These are phyloP conservation scores for Colletotrichum horii DNA, from an alignment of 2,329 filamentous ascomycete genomes.

Conservation along the genomic window DNA sequence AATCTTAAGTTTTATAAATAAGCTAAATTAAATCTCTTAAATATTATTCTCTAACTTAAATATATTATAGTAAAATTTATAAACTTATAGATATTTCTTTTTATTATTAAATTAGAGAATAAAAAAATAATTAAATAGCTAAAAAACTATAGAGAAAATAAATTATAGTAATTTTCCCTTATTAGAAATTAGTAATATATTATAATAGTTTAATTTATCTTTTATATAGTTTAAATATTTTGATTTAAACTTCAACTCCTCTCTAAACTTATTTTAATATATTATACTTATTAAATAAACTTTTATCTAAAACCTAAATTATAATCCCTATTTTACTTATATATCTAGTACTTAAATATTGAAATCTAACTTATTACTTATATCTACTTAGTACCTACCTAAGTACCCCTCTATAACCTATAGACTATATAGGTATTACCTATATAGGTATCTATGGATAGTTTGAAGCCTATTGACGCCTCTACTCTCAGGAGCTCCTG, in stretches of 20 bases:
- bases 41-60: too few species aligned
- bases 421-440: neutral
- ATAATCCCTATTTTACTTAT: neutral
- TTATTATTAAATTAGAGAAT: too few species aligned
- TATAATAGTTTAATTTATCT: neutral
- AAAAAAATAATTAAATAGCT: neutral
- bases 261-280: neutral
- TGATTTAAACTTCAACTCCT: neutral
- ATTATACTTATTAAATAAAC: neutral
- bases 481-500: neutral
- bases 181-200: neutral
- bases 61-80: too few species aligned
- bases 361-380: neutral
- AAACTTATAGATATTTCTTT: too few species aligned
- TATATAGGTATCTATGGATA: neutral
- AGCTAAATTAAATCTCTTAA: too few species aligned
- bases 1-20: too few species aligned
- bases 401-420: neutral
- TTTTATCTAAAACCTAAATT: neutral
- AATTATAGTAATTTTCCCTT: neutral
- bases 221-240: neutral
- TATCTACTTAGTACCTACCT: neutral
- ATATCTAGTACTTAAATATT: neutral
- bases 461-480: neutral
- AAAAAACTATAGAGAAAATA: neutral